Percentiles rank a stretch among this genome's conserved stretches.
Evolutionary conservation across 176 grass and related monocot genomes (phyloP).

Genomic region (Musa itinerans): DNA sequence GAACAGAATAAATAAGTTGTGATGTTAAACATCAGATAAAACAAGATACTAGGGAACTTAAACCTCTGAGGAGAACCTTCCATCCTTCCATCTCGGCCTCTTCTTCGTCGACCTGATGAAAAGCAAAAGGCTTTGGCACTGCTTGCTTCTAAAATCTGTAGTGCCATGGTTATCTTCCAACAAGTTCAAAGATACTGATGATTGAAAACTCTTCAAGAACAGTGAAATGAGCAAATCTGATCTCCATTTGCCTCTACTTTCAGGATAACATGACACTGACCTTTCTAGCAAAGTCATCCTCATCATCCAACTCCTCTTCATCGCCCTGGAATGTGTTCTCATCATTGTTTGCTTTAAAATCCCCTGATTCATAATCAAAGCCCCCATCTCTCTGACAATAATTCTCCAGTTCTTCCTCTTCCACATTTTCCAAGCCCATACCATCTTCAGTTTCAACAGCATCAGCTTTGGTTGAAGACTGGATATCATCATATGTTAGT

Average conservation of each 20-base stretch:
- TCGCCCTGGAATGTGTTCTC: slow-evolving; percentile 49
- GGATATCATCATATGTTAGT: slow-evolving; percentile 7
- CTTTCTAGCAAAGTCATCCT: slow-evolving; percentile 77
- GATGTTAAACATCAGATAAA: background rate
- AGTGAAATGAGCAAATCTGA: slow-evolving; percentile 21
- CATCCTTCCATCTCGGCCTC: slow-evolving; percentile 22
- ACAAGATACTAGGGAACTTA: background rate
- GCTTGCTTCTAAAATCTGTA: slow-evolving; percentile 28
- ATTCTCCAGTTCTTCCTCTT: slow-evolving; percentile 44
- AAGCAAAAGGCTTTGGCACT: slow-evolving; percentile 33
- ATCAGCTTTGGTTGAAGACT: slow-evolving; percentile 30
- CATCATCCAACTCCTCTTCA: slow-evolving; percentile 60
- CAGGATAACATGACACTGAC: slow-evolving; percentile 65
- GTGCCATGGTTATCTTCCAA: slow-evolving; percentile 29
- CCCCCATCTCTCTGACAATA: slow-evolving; percentile 45
- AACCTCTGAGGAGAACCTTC: background rate
- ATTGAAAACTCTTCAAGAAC: slow-evolving; percentile 21
- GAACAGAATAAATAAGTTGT: background rate
- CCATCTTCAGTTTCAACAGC: slow-evolving; percentile 33
- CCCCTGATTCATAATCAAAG: slow-evolving; percentile 36
- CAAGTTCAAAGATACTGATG: slow-evolving; percentile 7
- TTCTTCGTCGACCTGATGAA: slow-evolving; percentile 27
- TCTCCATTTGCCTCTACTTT: background rate
- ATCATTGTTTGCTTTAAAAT: slow-evolving; percentile 46
- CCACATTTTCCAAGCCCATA: slow-evolving; percentile 29